Base-by-base conservation (phyloP, 2,329 filamentous ascomycete genomes). In the Elsinoe fawcettii region DNA sequence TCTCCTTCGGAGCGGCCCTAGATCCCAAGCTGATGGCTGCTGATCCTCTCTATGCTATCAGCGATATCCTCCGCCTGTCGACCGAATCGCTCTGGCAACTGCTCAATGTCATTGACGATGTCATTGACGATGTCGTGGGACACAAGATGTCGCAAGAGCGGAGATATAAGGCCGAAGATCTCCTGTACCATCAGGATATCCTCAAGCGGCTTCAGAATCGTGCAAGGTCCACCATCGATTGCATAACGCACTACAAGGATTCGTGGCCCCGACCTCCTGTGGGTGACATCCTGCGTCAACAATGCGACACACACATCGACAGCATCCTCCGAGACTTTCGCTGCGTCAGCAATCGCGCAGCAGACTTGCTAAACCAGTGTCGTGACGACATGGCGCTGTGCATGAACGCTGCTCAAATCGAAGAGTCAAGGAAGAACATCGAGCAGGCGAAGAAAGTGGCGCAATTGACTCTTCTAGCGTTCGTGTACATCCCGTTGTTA, bases 161-260 rank as follows among this genome's bases (percentile, higher is more conserved):
- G 8, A 14, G 20, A 12, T 22, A 47, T 22, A 18, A 41, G 11
- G 18, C 11, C 11, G n/a, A 39, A 23, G 22, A 41, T 14, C 51
- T 55, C 20, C 51, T 55, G 7, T 55, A 37, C 30, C 43, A 47
- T n/a, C 43, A 47, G 27, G 43, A 47, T 20, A 47, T 47, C 11
- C 20, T 47, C 43, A 47, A 30, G 8, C n/a, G 22, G 20, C 23
- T 47, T 14, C 43, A n/a, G 8, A 25, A 25, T 12, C 20, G 20
- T 22, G 12, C n/a, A 2, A 22, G 9, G 7, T 20, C 11, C 18
- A 23, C 7, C 43, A 3, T 47, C 7, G 20, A 20, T 11, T 11
- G 20, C 43, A 23, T 47, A 7, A 22, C 9, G 3, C 43, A 30
- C 7, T 47, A 30, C 43, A 14, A 20, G 8, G 18, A 27, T 5